Evolutionary conservation across 2,329 filamentous ascomycete genomes (phyloP), one percentile per base, ranked within the genome.

Genomic region (Hypomyces perniciosus): DNA sequence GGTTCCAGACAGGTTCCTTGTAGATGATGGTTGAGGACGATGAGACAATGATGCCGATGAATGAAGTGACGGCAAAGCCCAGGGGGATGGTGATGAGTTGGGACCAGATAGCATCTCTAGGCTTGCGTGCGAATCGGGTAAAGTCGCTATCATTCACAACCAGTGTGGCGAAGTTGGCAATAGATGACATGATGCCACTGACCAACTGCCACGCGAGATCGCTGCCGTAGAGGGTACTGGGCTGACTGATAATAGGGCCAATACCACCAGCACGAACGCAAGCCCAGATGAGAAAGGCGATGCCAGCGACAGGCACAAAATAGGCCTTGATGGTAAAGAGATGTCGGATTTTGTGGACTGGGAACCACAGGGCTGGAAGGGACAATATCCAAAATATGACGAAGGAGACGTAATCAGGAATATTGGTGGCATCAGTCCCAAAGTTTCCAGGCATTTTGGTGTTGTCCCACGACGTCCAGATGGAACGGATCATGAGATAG

Each of bases 251-350:
- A 58, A 96, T 89, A 1, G 90, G 89, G 1, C 91, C 91, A 52
- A 91, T 78, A 1, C 90, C 91, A 40, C 90, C 81, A 30, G 91
- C 91, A 28, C 86, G 81, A 34, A 88, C 83, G 28, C 95, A 77
- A 2, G 88, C 81, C 91, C 91, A 96, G 62, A 89, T 85, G 67
- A 96, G 87, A 67, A 93, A 93, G 10, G 87, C 83, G 45, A 96
- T 75, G 46, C 87, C 90, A n/a, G 89, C 90, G 35, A 78, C 77
- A 0, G 91, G 91, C 0, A 93, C 90, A 53, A 95, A 81, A 63
- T 83, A 87, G 1, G 91, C 84, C 72, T 96, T 96, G 63, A 89
- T 86, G 0, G 90, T 96, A 71, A 96, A 96, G 4, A 96, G 74
- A 65, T 96, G 90, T 42, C 90, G 83, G 61, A 95, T 84, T 70